Percentiles rank a stretch among this genome's conserved stretches.
Evolutionary conservation across 2,329 filamentous ascomycete species (phyloP).

Genomic region (Pseudogymnoascus sp.): DNA sequence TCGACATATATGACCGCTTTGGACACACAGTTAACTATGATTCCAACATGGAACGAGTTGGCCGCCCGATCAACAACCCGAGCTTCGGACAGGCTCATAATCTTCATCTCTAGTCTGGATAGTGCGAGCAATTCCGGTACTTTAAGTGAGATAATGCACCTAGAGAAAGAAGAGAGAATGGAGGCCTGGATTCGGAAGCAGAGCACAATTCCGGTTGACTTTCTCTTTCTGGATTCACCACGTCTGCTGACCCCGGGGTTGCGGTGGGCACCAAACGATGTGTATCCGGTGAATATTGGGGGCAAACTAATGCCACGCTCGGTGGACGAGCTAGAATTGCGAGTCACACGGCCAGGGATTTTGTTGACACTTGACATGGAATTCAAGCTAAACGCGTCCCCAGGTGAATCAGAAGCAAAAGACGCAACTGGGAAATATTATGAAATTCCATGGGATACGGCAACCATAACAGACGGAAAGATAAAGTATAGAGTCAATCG

Average conservation of each 20-base stretch:
- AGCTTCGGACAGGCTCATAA: not conserved
- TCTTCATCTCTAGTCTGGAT: not conserved
- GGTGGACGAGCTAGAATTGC: not conserved
- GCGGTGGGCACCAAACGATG: not conserved
- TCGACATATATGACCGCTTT: not conserved
- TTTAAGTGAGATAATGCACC: not conserved
- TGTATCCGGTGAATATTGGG: not conserved
- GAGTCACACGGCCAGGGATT: not conserved
- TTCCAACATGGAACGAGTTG: not conserved
- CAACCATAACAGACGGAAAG: not conserved
- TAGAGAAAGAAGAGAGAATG: not conserved
- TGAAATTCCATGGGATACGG: no score
- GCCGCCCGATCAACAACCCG: not conserved
- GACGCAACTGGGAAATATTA: no score
- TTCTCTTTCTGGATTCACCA: not conserved
- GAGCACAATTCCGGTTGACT: not conserved
- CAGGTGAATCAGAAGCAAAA: not conserved
- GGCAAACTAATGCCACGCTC: not conserved
- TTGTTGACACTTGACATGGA: constrained; percentile 3
- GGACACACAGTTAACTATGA: not conserved
- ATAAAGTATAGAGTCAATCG: not conserved
- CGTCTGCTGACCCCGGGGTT: not conserved
- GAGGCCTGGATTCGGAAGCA: constrained; percentile 3
- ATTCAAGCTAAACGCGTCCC: not conserved
- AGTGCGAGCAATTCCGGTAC: not conserved